Base-by-base conservation (phyloP, 345 rosid species). In the Syzygium grande region DNA sequence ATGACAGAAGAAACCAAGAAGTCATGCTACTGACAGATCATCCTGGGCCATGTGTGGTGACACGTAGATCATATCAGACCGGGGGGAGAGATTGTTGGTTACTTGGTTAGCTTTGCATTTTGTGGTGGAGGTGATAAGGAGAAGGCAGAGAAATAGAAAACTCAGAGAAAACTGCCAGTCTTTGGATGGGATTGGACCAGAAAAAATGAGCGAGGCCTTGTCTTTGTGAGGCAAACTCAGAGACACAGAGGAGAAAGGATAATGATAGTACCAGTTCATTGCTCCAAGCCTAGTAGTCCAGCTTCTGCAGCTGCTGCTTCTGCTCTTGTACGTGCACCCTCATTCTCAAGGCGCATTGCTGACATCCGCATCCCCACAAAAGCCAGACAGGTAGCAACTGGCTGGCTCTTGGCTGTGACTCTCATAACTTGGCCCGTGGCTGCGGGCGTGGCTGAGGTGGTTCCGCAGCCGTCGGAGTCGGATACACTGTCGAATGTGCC, bases 401-500 rank as follows among this genome's bases (percentile, higher is more conserved):
- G 83, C 83, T 73, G 83, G 83, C 83, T 73, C 49, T 73, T 73
- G 49, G 41, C 49, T 6, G 49, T 49, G 23, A 14, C 49, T 21
- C 83, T 73, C 27, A 1, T 38, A 73, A 38, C 38, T 38, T 73
- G 83, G 46, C 83, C 83, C 1, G 90, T 96, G 5, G 92, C 96
- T 25, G 91, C 89, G 29, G 51, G 51, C 41, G 84, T 52, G 22
- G 51, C 83, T 3, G 86, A 85, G 29, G 83, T 61, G 14, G 78
- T 79, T 19, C 94, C 13, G 87, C 92, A 9, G 94, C 86, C 52
- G 52, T 43, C 84, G 29, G 94, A 94, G 16, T 52, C 51, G 22
- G 92, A 95, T 87, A 96, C 99, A 19, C 89, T 96, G 11, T 88
- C 94, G 0, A 96, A 96, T 90, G 90, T 97, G 83, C 99, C 99